Base-by-base conservation (phyloP, 2,329 filamentous ascomycete species). In the Aureobasidium pullulans region DNA sequence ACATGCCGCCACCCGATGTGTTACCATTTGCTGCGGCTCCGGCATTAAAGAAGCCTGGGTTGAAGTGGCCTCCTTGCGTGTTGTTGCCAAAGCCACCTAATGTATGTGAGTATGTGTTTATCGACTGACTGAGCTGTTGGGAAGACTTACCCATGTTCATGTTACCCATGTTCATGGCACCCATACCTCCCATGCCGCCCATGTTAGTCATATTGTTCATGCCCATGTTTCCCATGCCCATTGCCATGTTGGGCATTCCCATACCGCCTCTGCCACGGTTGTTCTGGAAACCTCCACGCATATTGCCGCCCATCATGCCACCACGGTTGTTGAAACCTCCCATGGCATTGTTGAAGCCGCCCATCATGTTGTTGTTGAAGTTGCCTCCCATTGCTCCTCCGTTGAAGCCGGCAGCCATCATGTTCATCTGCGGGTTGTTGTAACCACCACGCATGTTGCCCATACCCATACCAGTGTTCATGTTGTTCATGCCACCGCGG, bases 61-160 rank as follows among this genome's bases (percentile, higher is more conserved):
- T 89, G 74, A 91, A 93, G 67, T 85, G 83, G 58, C 81, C 80
- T 68, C 81, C 80, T 68, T 83, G 83, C 76, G 86, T 85, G 48
- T 66, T 68, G 62, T 80, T 83, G 74, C 85, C 84, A 72, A 90
- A 90, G 44, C 82, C 85, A 48, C 73, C 76, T 73, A 80, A 65
- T 62, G 28, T 1, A 34, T 28, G 43, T 57, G 7, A 57, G 54
- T 16, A 47, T 34, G 34, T 32, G 34, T 3, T 39, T 43, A 43
- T 32, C 6, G 13, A 19, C 8, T 11, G 8, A 9, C 11, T 7
- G 11, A 2, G 15, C 13, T 49, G 6, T 34, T 11, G 8, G 13
- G 6, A 39, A 7, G 40, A 54, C 61, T 61, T 39, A 43, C 73
- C 76, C 77, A 83, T 70, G 39, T 66, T 69, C 65, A 72, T 70